These are phyloP conservation scores for Boletales sp. DNA, from an alignment of 768 basidiomycete genomes.

Conservation along the genomic window DNA sequence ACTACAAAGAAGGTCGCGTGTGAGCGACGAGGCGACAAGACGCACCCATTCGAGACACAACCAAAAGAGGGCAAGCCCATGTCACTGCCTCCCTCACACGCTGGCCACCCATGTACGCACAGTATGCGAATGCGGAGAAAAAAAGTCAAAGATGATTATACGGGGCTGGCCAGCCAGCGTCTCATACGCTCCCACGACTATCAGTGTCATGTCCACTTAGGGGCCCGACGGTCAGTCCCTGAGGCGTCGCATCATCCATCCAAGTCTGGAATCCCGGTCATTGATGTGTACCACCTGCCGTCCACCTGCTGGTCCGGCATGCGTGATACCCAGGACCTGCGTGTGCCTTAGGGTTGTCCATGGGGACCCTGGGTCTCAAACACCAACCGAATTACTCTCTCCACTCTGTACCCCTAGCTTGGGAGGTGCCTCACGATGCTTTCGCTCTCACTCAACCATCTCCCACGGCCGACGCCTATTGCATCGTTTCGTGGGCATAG, in stretches of 20 bases:
- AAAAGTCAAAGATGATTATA: not conserved
- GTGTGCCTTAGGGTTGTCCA: conserved; percentile 30
- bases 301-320: conserved; percentile 31
- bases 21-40: conserved; percentile 23
- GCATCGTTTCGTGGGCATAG: conserved; percentile 21
- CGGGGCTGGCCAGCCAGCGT: conserved; percentile 4
- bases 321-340: conserved; percentile 27
- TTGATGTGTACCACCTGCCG: conserved; percentile 32
- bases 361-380: conserved; percentile 23
- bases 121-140: not conserved
- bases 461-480: conserved; percentile 22
- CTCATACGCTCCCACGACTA: conserved; percentile 26
- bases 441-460: conserved; percentile 30
- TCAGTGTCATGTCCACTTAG: conserved; percentile 26
- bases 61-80: too few relatives aligned
- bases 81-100: conserved; percentile 11
- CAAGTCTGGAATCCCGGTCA: conserved; percentile 29
- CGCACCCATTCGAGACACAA: not conserved
- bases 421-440: conserved; percentile 23
- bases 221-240: conserved; percentile 25
- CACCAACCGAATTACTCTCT: conserved; percentile 20
- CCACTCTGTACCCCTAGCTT: conserved; percentile 23
- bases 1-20: conserved; percentile 13
- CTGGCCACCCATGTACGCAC: conserved; percentile 1
- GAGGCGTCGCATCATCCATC: conserved; percentile 25